phyloP scores from a whole-genome alignment of 441 rosid species.

The Erysimum pusillum region DNA sequence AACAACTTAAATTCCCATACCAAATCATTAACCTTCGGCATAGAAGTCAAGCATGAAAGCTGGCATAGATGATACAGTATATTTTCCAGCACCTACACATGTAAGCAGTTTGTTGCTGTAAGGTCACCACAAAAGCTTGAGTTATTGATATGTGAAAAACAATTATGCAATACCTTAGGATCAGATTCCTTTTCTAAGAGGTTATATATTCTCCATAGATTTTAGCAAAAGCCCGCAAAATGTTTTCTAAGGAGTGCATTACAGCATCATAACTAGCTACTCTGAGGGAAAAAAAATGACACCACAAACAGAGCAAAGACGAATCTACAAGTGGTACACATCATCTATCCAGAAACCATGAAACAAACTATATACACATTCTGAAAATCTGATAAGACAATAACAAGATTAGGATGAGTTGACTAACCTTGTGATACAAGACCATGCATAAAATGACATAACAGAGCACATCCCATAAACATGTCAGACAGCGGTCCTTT shows the following conservation, averaged over 20 bases:
- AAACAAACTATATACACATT: slow-evolving; percentile 15
- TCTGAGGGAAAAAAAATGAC: slow-evolving; percentile 1
- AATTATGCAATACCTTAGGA: slow-evolving; percentile 59
- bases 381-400: slow-evolving; percentile 23
- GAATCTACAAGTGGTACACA: slow-evolving; percentile 22
- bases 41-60: slow-evolving; percentile 66
- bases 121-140: slow-evolving; percentile 37
- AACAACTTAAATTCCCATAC: slow-evolving; percentile 54
- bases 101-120: slow-evolving; percentile 40
- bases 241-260: slow-evolving; percentile 67
- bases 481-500: slow-evolving; percentile 68
- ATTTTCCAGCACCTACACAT: slow-evolving; percentile 70
- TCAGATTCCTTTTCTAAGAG: slow-evolving; percentile 74
- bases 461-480: slow-evolving; percentile 70
- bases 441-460: slow-evolving; percentile 82
- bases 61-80: slow-evolving; percentile 73
- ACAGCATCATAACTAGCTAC: slow-evolving; percentile 51
- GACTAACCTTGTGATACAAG: slow-evolving; percentile 68
- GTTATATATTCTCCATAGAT: slow-evolving; percentile 65
- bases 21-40: slow-evolving; percentile 65
- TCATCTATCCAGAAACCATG: slow-evolving; percentile 23
- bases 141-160: slow-evolving; percentile 33
- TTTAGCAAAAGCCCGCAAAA: slow-evolving; percentile 68
- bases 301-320: slow-evolving; percentile 19
- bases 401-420: slow-evolving; percentile 37